These are phyloP conservation scores for Dictyostelium purpureum DNA, from an alignment of 78 protist species.

Conservation along the genomic window DNA sequence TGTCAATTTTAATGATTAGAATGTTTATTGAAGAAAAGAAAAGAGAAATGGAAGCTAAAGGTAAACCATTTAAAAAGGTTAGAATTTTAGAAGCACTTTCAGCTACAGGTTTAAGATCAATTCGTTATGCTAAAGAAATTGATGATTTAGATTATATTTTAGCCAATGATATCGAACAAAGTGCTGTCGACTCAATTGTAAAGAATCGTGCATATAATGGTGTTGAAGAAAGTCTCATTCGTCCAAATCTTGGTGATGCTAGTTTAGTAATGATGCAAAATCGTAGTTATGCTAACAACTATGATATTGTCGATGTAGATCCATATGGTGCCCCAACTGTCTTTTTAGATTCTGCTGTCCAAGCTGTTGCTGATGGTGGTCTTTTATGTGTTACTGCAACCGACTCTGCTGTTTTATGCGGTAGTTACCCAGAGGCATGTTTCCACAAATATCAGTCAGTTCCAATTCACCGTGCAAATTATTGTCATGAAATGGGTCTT, in stretches of 20 bases:
- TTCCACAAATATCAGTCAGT: constrained; percentile 94
- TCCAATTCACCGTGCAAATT: constrained; percentile 74
- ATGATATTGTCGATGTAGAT: constrained; percentile 98
- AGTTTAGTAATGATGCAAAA: constrained; percentile 62
- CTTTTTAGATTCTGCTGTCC: constrained; percentile 97
- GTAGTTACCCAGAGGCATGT: constrained; percentile 92
- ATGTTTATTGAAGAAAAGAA: constrained; percentile 29
- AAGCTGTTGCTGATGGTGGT: constrained; percentile 94
- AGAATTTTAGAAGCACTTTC: constrained; percentile 96
- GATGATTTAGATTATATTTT: constrained; percentile 73
- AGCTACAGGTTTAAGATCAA: constrained; percentile 96
- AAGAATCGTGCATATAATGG: constrained; percentile 88
- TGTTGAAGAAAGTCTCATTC: constrained; percentile 37
- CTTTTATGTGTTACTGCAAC: constrained; percentile 98
- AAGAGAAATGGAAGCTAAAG: constrained; percentile 21
- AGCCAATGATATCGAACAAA: constrained; percentile 94
- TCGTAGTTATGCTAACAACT: constrained; percentile 9
- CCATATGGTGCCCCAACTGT: constrained; percentile 99
- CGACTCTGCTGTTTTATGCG: constrained; percentile 96
- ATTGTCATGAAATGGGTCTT: constrained; percentile 96
- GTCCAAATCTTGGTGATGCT: constrained; percentile 83
- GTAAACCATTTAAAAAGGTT: constrained; percentile 52
- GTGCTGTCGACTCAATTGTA: constrained; percentile 92
- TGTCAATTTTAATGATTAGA: constrained; percentile 85
- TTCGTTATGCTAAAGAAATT: constrained; percentile 93